phyloP scores from a whole-genome alignment of 441 rosid species.

The Mallotus japonicus region DNA sequence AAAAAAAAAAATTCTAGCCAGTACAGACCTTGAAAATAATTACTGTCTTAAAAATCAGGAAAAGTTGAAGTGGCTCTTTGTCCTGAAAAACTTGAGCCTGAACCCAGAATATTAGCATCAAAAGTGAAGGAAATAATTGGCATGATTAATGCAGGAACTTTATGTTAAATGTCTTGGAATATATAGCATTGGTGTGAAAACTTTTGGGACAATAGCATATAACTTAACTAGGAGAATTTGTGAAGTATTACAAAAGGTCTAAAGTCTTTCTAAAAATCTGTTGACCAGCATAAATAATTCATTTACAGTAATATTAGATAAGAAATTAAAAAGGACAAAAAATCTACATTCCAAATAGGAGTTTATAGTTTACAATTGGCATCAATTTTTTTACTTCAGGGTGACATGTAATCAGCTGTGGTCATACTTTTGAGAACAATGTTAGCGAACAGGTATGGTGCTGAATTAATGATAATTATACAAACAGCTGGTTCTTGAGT shows the following conservation, averaged over 20 bases:
- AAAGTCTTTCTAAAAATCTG: neutral
- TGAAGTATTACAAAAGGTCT: neutral
- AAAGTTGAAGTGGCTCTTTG: constrained; percentile 74
- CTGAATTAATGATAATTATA: neutral
- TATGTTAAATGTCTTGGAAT: neutral
- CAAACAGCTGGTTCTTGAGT: neutral
- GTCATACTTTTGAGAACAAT: neutral
- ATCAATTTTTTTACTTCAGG: neutral
- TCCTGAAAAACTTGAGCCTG: constrained; percentile 77
- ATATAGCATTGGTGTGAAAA: neutral
- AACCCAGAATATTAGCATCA: constrained; percentile 18
- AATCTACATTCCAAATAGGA: neutral
- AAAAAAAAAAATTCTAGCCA: neutral
- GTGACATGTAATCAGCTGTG: neutral
- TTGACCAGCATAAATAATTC: neutral
- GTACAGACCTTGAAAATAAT: constrained; percentile 65
- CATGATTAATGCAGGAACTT: constrained; percentile 14
- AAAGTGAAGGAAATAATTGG: constrained; percentile 10
- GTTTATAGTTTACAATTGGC: neutral
- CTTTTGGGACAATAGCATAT: neutral
- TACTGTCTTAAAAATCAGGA: constrained; percentile 60
- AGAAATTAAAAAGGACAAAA: neutral
- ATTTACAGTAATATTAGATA: neutral
- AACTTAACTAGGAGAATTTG: neutral
- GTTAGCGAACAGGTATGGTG: neutral